Evolutionary conservation across 1,284 basidiomycete genomes (phyloP).

Genomic region (Trametes pubescens): DNA sequence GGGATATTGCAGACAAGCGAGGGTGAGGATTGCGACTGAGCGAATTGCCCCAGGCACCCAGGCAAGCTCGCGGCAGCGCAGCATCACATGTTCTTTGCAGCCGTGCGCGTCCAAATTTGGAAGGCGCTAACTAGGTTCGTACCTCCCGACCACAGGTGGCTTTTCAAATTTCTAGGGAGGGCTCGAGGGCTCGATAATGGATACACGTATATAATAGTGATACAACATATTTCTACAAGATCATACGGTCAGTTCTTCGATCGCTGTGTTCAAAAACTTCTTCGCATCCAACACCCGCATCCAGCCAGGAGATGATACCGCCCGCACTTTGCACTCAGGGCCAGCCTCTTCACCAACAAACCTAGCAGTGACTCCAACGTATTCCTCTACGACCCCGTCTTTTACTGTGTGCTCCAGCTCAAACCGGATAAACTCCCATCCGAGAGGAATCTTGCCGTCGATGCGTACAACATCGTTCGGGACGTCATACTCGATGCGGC

Average conservation of each 20-base stretch:
- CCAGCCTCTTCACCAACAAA: conserved; percentile 40
- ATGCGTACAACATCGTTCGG: conserved; percentile 57
- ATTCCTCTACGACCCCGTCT: conserved; percentile 51
- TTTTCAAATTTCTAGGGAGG: no score
- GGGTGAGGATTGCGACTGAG: conserved; percentile 18
- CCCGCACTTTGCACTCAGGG: conserved; percentile 4
- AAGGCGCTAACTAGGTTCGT: conserved; percentile 23
- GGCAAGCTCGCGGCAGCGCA: conserved; percentile 24
- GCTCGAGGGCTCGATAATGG: no score
- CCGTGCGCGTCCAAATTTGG: conserved; percentile 21
- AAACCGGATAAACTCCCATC: conserved; percentile 75
- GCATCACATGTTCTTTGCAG: conserved; percentile 23
- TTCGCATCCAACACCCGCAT: conserved; percentile 35
- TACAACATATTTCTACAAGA: not conserved
- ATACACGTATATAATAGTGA: not conserved
- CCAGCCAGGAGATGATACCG: conserved; percentile 27
- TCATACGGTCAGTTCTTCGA: conserved; percentile 46
- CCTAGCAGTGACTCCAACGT: conserved; percentile 72
- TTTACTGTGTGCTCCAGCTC: conserved; percentile 44
- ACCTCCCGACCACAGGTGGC: not conserved
- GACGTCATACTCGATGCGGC: conserved; percentile 73
- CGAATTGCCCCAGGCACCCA: conserved; percentile 15
- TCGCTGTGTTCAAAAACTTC: conserved; percentile 44
- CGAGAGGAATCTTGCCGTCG: conserved; percentile 61
- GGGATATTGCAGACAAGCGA: conserved; percentile 22